A percentile compares a stretch with the other conserved stretches of the same genome.
phyloP scores from a whole-genome alignment of 768 basidiomycete species.

The Cyclocybe cylindracea region DNA sequence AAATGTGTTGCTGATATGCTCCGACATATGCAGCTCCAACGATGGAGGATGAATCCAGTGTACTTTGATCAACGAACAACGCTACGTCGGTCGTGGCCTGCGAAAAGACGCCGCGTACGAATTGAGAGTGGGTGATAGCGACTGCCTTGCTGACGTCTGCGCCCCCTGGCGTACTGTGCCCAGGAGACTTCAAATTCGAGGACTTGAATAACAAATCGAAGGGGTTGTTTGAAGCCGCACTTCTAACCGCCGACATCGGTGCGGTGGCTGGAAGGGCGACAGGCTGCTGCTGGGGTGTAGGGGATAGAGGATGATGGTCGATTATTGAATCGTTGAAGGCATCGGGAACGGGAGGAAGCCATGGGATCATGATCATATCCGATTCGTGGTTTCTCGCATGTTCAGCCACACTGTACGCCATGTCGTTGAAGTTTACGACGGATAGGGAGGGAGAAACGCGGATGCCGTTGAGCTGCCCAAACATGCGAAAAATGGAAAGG shows the following conservation, averaged over 20 bases:
- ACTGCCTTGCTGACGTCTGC: slow-evolving; percentile 30
- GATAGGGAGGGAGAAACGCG: slow-evolving; percentile 64
- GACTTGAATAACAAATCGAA: slow-evolving; percentile 69
- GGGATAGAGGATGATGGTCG: slow-evolving; percentile 10
- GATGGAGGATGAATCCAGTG: slow-evolving; percentile 24
- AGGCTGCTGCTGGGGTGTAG: slow-evolving; percentile 9
- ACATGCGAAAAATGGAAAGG: slow-evolving; percentile 74
- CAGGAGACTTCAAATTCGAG: slow-evolving; percentile 15
- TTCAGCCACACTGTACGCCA: slow-evolving; percentile 67
- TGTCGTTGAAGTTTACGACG: slow-evolving; percentile 77
- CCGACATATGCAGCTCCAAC: slow-evolving; percentile 10
- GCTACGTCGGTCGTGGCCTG: slow-evolving; percentile 76
- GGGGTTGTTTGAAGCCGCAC: slow-evolving; percentile 47
- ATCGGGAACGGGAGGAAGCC: slow-evolving; percentile 52
- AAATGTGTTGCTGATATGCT: slow-evolving; percentile 58
- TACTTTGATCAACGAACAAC: slow-evolving; percentile 74
- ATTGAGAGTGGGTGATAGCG: slow-evolving; percentile 72
- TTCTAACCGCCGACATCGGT: slow-evolving; percentile 9
- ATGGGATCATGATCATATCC: slow-evolving; percentile 83
- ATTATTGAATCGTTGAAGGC: slow-evolving; percentile 13
- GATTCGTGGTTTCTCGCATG: slow-evolving; percentile 60
- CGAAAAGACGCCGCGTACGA: slow-evolving; percentile 79
- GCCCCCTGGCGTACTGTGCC: slow-evolving; percentile 9
- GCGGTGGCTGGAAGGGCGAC: slow-evolving; percentile 12
- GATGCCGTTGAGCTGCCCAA: slow-evolving; percentile 70